Base-by-base conservation (phyloP, 805 yeast genomes). In the Starmerella vaccinii region DNA sequence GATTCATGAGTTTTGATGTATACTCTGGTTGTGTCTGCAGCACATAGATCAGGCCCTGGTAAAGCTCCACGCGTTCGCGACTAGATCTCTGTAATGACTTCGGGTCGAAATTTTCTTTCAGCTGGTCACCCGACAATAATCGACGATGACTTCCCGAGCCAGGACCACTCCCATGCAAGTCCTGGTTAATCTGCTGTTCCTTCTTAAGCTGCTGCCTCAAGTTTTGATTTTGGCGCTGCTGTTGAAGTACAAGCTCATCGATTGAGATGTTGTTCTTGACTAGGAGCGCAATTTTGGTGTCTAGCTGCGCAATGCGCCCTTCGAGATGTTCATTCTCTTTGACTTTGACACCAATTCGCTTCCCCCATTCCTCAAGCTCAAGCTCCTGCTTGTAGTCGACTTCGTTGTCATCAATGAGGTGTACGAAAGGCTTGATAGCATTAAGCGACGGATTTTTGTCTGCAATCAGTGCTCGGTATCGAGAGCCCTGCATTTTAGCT, bases 1-100 rank as follows among this genome's bases (percentile, higher is more conserved):
- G 38, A 54, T 59, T 53, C 35, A 69, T 64, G 49, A 78, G 76
- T 32, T 86, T 64, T 1, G 80, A 71, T 61, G 89, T 73, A 60
- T 90, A 90, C 0, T 65, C 63, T 0, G 95, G 84, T 59, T 85
- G 86, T 0, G 95, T 84, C 63, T 92, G 97, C 40, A 92, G 65
- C 23, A 90, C 67, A 61, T 82, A 92, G 58, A 92, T 81, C 47
- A 90, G 62, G 21, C 84, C 82, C 59, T 82, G 95, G 65, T 83
- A 84, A 1, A 78, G 65, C 53, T 81, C 88, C 46, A 80, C 70
- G 52, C 85, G 71, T 29, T 67, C 61, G 26, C 73, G 60, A 5
- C 71, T 61, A 4, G 68, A 47, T 57, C 69, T 69, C 52, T 65
- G 67, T 27, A 71, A 61, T 0, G 70, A 65, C 49, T 63, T 66